Evolutionary conservation across 2,329 filamentous ascomycete genomes (phyloP).

Genomic region (Magnaporthales sp.): DNA sequence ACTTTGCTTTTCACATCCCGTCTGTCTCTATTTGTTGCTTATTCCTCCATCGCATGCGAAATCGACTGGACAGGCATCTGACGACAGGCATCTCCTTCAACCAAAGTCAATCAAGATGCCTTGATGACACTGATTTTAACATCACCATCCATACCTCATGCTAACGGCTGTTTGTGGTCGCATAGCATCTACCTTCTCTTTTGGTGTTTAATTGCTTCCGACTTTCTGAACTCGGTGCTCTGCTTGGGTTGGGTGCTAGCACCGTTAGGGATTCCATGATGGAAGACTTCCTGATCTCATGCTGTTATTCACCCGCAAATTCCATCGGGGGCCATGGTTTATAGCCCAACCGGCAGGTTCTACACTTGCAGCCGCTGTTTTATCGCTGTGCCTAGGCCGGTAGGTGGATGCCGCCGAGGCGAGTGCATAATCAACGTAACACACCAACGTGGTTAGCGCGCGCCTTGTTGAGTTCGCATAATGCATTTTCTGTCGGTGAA

Average conservation of each 20-base stretch:
- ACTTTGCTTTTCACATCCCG: background rate
- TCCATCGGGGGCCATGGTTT: background rate
- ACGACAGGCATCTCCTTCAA: no score
- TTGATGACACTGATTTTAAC: no score
- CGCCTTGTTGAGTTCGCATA: background rate
- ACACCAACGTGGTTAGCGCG: background rate
- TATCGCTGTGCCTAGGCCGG: background rate
- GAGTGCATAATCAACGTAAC: background rate
- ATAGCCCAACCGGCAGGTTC: background rate
- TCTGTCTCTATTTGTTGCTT: background rate
- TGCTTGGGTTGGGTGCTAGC: background rate
- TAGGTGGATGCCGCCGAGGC: background rate
- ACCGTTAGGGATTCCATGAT: background rate
- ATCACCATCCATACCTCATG: background rate
- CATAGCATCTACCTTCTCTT: background rate
- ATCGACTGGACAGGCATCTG: background rate
- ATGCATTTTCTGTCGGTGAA: background rate
- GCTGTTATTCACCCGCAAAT: background rate
- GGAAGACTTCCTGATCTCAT: background rate
- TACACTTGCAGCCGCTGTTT: background rate
- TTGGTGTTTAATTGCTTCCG: background rate
- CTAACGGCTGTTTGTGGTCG: background rate
- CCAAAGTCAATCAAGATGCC: background rate
- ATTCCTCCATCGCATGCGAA: background rate
- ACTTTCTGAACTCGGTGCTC: background rate